A percentile compares a stretch with the other conserved stretches of the same genome.
Conservation (phyloP, 108 stramenopile genomes). For the Cyclotella baltica region DNA sequence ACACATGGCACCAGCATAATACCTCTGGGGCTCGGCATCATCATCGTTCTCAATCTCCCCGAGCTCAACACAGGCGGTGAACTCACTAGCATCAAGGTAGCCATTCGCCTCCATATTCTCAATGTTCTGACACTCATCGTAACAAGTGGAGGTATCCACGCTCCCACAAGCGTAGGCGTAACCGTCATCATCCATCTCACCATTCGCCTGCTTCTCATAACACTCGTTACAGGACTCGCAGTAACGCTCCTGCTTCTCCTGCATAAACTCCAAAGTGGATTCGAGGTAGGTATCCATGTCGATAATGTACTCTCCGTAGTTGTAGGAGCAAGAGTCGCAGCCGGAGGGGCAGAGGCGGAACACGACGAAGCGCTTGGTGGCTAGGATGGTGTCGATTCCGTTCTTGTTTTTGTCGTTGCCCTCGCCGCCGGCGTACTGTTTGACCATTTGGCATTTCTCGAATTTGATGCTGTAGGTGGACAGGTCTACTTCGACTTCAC, state of each 20-base stretch:
- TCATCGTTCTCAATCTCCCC: conserved; percentile 69
- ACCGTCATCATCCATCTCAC: conserved; percentile 44
- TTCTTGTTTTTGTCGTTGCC: conserved; percentile 41
- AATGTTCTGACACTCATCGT: conserved; percentile 87
- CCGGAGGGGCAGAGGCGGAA: conserved; percentile 85
- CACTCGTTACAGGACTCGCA: conserved; percentile 83
- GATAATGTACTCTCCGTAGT: conserved; percentile 89
- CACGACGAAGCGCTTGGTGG: conserved; percentile 82
- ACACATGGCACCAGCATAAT: conserved; percentile 79
- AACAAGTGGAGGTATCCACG: conserved; percentile 75
- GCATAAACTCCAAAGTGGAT: conserved; percentile 71
- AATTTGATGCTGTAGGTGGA: conserved; percentile 82
- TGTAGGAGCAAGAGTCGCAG: conserved; percentile 76
- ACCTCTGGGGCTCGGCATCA: conserved; percentile 10
- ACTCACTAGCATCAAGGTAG: conserved; percentile 86
- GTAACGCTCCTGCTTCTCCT: conserved; percentile 74
- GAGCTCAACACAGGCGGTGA: conserved; percentile 74
- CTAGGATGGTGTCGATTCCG: conserved; percentile 60
- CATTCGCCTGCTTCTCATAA: conserved; percentile 38
- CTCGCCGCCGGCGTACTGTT: conserved; percentile 67
- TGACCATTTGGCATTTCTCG: conserved; percentile 89
- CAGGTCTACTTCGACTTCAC: conserved; percentile 70
- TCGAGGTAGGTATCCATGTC: conserved; percentile 82
- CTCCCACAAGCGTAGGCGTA: conserved; percentile 34
- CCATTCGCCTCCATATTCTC: conserved; percentile 91